Conservation (phyloP, 1,284 basidiomycete species). For the Hemileia vastatrix region DNA sequence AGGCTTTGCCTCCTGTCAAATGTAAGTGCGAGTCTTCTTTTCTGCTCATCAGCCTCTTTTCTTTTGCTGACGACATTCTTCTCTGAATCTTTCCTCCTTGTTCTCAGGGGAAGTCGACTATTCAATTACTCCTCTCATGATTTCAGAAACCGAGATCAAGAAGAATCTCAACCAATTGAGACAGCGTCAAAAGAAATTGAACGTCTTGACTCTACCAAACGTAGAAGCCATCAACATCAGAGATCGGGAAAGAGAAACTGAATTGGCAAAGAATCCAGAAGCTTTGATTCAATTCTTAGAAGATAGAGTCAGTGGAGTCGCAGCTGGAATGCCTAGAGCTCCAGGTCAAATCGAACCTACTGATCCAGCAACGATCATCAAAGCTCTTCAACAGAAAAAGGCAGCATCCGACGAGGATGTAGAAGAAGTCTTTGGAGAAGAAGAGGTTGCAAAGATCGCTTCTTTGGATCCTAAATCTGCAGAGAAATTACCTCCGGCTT, state of each 20-base stretch:
- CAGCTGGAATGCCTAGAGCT: conserved; percentile 24
- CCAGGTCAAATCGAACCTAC: neutral
- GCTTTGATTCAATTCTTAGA: conserved; percentile 34
- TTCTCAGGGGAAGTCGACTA: conserved; percentile 36
- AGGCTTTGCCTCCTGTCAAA: conserved; percentile 22
- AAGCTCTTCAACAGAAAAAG: neutral
- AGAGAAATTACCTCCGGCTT: neutral
- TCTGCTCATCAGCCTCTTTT: neutral
- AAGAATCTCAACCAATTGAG: conserved; percentile 30
- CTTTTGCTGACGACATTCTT: neutral
- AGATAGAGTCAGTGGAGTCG: conserved; percentile 32
- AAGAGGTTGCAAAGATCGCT: neutral
- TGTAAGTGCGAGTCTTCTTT: neutral
- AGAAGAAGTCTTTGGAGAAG: neutral
- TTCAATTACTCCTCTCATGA: conserved; percentile 30
- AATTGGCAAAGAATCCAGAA: conserved; percentile 29
- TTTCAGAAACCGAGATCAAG: conserved; percentile 27
- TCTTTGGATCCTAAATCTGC: neutral
- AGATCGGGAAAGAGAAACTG: conserved; percentile 29
- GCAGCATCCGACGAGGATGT: neutral
- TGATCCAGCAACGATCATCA: neutral
- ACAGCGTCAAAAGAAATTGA: conserved; percentile 26
- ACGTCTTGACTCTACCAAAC: conserved; percentile 36
- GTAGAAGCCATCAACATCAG: conserved; percentile 36
- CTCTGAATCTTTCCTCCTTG: neutral